Evolutionary conservation across 345 rosid species (phyloP), one percentile per base, ranked within the genome.

Genomic region (Acer saccharum): DNA sequence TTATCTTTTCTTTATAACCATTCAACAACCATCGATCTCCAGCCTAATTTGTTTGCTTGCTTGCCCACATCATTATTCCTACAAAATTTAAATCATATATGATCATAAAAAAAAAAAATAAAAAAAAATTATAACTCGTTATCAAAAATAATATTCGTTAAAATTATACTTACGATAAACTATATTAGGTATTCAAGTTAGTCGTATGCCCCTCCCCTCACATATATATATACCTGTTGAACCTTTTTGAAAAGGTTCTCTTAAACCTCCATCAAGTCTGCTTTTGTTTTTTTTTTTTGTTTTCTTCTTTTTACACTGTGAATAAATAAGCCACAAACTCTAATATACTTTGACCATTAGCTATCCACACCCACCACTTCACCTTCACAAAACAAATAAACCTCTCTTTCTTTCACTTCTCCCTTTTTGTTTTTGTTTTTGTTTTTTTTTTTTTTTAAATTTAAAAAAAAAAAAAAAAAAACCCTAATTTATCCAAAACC

Each of bases 1-100:
- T 72, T 81, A 74, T 79, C 72, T 66, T 75, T 75, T 44, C 81
- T 76, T 81, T 41, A 75, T 66, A 60, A 68, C 83, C 83, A 80
- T 79, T 82, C 92, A 84, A 83, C 88, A 83, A 81, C 85, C 88
- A 78, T 87, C 27, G 27, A 25, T 25, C 88, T 79, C 71, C 86
- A 71, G 2, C 46, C 75, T 69, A 72, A 73, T 79, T 76, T 80
- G 91, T 82, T 82, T 68, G 84, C 79, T 81, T 68, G 84, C 78
- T 81, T 77, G 82, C 85, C 76, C 79, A 80, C 71, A 76, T 67
- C 82, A 79, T 77, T 81, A 71, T 80, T 79, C 64, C 66, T 18
- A 50, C 27, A 12, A 55, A 55, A 43, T 8, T 48, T 10, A 66
- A 35, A 35, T 35, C 39, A 4, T 32, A 32, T 32, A 32, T 32